A percentile compares a stretch with the other conserved stretches of the same genome.
Conservation (phyloP, 108 stramenopile genomes). For the Hondaea fermentalgiana region DNA sequence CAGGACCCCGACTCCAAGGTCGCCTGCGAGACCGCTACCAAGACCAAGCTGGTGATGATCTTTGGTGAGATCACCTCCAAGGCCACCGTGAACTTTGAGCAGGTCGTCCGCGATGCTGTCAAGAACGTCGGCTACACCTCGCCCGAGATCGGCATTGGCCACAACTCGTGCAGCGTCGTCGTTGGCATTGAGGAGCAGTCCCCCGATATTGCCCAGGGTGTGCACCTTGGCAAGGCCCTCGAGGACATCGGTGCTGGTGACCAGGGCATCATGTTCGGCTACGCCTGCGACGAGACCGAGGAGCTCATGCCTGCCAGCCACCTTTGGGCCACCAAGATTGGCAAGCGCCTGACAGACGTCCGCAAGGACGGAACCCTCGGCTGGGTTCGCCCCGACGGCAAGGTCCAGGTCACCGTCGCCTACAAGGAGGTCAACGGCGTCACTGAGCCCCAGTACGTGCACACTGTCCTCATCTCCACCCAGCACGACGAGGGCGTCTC, state of each 20-base stretch:
- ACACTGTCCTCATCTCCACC: conserved; percentile 63
- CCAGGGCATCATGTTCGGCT: conserved; percentile 68
- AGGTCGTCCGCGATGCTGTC: conserved; percentile 54
- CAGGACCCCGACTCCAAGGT: conserved; percentile 58
- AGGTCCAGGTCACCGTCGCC: conserved; percentile 59
- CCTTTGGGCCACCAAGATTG: conserved; percentile 52
- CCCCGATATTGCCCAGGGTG: conserved; percentile 59
- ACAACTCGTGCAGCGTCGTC: conserved; percentile 55
- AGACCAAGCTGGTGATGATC: conserved; percentile 64
- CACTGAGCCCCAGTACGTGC: conserved; percentile 51
- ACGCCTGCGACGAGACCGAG: conserved; percentile 59
- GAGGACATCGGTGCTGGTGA: conserved; percentile 62
- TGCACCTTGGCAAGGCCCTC: conserved; percentile 34
- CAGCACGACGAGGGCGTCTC: conserved; percentile 56
- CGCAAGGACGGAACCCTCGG: conserved; percentile 51
- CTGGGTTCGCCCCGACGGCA: conserved; percentile 59
- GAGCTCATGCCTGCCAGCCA: conserved; percentile 56
- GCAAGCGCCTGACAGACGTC: conserved; percentile 53
- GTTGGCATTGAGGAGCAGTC: conserved; percentile 61
- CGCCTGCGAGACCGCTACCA: conserved; percentile 64
- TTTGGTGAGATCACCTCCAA: conserved; percentile 61
- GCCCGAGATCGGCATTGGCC: conserved; percentile 57
- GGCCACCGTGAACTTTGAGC: conserved; percentile 60
- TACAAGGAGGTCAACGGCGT: conserved; percentile 52
- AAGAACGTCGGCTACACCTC: conserved; percentile 62